Evolutionary conservation across 2,329 filamentous ascomycete genomes (phyloP).

Genomic region (Penicillium sp.): DNA sequence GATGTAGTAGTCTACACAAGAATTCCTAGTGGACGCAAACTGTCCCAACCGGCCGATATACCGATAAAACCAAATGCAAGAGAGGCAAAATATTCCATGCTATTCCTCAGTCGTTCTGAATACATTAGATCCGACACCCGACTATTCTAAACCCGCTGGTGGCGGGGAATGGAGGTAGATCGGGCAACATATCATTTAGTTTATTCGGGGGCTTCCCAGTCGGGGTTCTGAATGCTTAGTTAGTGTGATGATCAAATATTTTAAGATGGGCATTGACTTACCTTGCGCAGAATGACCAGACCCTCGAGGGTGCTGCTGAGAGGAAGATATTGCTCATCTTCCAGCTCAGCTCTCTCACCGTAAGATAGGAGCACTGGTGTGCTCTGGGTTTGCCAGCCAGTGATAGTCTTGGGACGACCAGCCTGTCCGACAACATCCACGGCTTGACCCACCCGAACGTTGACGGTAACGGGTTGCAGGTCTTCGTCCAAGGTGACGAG

Average conservation of each 20-base stretch:
- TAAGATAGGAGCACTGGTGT: slow-evolving; percentile 96
- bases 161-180: slow-evolving; percentile 28
- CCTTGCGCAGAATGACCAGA: slow-evolving; percentile 95
- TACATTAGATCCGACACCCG: slow-evolving; percentile 43
- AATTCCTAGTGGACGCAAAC: slow-evolving; percentile 10
- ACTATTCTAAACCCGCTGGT: slow-evolving; percentile 28
- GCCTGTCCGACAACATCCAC: slow-evolving; percentile 98
- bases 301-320: slow-evolving; percentile 91
- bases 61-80: slow-evolving; percentile 21
- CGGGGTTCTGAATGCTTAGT: slow-evolving; percentile 50
- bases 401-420: slow-evolving; percentile 97
- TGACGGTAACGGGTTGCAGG: slow-evolving; percentile 90
- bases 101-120: slow-evolving; percentile 43
- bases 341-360: slow-evolving; percentile 92
- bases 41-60: slow-evolving; percentile 9
- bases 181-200: slow-evolving; percentile 27
- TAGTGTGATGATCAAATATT: slow-evolving; percentile 27
- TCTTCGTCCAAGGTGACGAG: slow-evolving; percentile 95
- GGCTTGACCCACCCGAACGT: slow-evolving; percentile 95
- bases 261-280: slow-evolving; percentile 52
- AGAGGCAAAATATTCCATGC: slow-evolving; percentile 34
- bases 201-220: slow-evolving; percentile 52
- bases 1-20: slow-evolving; percentile 20
- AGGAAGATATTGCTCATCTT: slow-evolving; percentile 96
- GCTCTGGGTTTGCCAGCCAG: slow-evolving; percentile 98